Percentiles rank a stretch among this genome's conserved stretches.
phyloP scores from a whole-genome alignment of 352 stramenopile genomes.

The Phytophthora sojae region DNA sequence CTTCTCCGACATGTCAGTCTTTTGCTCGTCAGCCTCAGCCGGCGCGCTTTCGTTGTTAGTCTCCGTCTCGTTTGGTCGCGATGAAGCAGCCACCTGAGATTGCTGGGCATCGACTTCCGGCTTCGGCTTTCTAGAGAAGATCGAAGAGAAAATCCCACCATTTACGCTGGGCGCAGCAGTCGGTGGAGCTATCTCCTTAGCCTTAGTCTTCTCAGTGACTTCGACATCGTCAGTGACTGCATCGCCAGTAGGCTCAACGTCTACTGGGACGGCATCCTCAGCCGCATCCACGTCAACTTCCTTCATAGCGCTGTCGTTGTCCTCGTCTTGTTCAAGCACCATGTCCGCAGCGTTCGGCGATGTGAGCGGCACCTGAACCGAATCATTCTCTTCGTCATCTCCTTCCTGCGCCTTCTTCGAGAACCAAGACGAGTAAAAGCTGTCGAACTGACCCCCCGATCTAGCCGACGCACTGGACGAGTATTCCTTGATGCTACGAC shows the following conservation, averaged over 20 bases:
- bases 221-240: background rate
- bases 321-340: background rate
- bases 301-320: slow-evolving; percentile 1
- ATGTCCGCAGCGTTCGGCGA: background rate
- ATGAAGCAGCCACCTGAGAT: background rate
- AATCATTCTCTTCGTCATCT: slow-evolving; percentile 25
- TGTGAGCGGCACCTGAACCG: background rate
- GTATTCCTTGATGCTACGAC: slow-evolving; percentile 50
- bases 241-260: background rate
- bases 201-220: background rate
- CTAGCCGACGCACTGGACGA: slow-evolving; percentile 50
- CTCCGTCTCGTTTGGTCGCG: background rate
- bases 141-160: slow-evolving; percentile 24
- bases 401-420: slow-evolving; percentile 61
- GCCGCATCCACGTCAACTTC: background rate
- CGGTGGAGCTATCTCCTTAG: background rate
- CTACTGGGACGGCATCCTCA: background rate
- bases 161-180: background rate
- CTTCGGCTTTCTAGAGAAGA: slow-evolving; percentile 29
- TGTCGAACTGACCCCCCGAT: slow-evolving; percentile 65
- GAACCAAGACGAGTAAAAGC: slow-evolving; percentile 81
- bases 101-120: slow-evolving; percentile 14
- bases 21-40: slow-evolving; percentile 1
- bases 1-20: background rate
- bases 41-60: background rate